Conservation (phyloP, 352 stramenopile species). For the Phytopythium delawarense region DNA sequence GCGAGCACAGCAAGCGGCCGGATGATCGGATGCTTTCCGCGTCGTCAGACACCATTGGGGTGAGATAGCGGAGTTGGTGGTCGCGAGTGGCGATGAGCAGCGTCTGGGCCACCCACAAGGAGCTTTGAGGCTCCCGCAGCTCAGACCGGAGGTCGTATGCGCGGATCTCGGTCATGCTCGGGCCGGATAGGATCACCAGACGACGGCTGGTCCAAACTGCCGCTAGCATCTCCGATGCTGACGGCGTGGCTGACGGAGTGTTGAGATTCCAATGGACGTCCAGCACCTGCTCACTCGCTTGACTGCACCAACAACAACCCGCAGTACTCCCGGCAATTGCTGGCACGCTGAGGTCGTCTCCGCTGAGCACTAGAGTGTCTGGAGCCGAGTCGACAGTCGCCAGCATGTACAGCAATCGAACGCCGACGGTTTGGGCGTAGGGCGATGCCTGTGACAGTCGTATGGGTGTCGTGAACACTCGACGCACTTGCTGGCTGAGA, state of each 20-base stretch:
- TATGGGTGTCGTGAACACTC: slow-evolving; percentile 55
- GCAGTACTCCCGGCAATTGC: neutral
- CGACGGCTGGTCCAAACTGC: slow-evolving; percentile 53
- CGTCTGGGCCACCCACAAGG: slow-evolving; percentile 69
- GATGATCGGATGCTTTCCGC: slow-evolving; percentile 1
- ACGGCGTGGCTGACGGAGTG: slow-evolving; percentile 2
- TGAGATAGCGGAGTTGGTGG: slow-evolving; percentile 50
- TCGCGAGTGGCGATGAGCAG: slow-evolving; percentile 49
- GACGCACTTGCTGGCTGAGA: slow-evolving; percentile 32
- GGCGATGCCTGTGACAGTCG: slow-evolving; percentile 26
- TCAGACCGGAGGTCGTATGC: slow-evolving; percentile 32
- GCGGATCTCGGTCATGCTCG: slow-evolving; percentile 27
- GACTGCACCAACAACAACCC: slow-evolving; percentile 23
- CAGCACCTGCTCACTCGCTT: slow-evolving; percentile 38
- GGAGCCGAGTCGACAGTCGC: neutral
- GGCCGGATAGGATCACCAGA: slow-evolving; percentile 44
- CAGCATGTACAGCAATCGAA: slow-evolving; percentile 46
- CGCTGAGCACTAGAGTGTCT: slow-evolving; percentile 46
- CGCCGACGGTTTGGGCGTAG: slow-evolving; percentile 21
- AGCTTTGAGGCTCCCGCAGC: slow-evolving; percentile 35
- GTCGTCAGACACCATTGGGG: slow-evolving; percentile 20
- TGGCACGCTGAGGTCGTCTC: slow-evolving; percentile 41
- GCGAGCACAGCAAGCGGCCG: slow-evolving; percentile 28
- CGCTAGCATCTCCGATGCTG: slow-evolving; percentile 15
- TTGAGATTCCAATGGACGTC: slow-evolving; percentile 50